Percentiles rank a stretch among this genome's conserved stretches.
Evolutionary conservation across 2,329 filamentous ascomycete species (phyloP).

Genomic region (Pyrenochaeta sp.): DNA sequence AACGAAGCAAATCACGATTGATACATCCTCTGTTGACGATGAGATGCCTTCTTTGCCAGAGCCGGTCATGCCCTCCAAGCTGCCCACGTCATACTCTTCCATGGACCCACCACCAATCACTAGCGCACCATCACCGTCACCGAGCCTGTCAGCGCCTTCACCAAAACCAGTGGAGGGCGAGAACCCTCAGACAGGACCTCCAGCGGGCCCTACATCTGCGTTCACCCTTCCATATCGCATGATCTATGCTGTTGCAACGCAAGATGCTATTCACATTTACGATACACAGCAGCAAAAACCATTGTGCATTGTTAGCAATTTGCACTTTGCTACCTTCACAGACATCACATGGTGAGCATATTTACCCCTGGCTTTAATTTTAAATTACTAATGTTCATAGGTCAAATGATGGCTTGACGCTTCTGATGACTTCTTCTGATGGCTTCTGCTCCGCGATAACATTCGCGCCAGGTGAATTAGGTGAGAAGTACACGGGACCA

Average conservation of each 20-base stretch:
- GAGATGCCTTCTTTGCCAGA: constrained; percentile 85
- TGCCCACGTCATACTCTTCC: constrained; percentile 67
- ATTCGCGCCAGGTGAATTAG: constrained; percentile 83
- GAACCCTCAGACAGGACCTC: constrained; percentile 60
- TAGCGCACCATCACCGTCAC: constrained; percentile 60
- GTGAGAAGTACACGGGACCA: constrained; percentile 78
- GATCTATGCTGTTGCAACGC: constrained; percentile 95
- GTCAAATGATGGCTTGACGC: constrained; percentile 77
- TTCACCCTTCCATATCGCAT: constrained; percentile 92
- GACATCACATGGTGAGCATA: constrained; percentile 85
- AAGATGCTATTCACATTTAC: constrained; percentile 93
- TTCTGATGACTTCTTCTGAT: constrained; percentile 97
- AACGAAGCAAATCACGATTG: constrained; percentile 91
- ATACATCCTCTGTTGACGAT: constrained; percentile 88
- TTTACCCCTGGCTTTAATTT: not conserved
- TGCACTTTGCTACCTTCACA: constrained; percentile 97
- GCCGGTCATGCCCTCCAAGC: constrained; percentile 66
- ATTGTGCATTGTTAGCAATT: constrained; percentile 91
- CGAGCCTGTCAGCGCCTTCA: constrained; percentile 60
- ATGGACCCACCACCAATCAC: constrained; percentile 84
- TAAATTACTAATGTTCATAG: constrained; percentile 51
- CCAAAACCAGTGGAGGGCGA: constrained; percentile 60
- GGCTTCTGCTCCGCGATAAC: constrained; percentile 94
- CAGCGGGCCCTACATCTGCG: constrained; percentile 62
- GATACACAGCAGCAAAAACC: constrained; percentile 97